Base-by-base conservation (phyloP, 2,329 filamentous ascomycete species). In the Fusarium sp. region DNA sequence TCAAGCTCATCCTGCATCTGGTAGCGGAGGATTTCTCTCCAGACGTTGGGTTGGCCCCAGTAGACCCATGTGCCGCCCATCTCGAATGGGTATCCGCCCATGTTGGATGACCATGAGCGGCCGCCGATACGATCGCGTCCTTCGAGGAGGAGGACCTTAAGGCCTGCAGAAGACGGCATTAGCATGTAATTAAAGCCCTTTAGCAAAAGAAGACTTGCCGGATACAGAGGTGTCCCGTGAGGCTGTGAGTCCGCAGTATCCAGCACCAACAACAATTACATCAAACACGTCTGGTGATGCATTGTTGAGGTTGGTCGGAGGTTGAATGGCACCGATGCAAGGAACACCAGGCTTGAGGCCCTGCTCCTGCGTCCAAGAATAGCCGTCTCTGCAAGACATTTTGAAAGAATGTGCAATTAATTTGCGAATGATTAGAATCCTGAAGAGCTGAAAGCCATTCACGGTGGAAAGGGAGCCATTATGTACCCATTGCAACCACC, bases 1-100 rank as follows among this genome's bases (percentile, higher is more conserved):
- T 84, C 81, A 4, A 86, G 73, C 1, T 84, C 80, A 22, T 82
- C 78, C 16, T 81, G 79, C 81, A 88, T 84, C 5, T 81, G 77
- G 66, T 88, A 88, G n/a, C 85, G 75, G 1, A 81, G 79, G 4
- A 88, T 83, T 62, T 88, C 86, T 5, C 84, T 79, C 81, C 82
- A 86, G 4, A 85, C 77, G 35, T 84, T 82, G 0, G 84, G 78
- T 58, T 86, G 84, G 2, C 79, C 79, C 85, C 85, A 86, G 62
- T 84, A 83, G 0, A 88, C 81, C 85, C 85, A 88, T 0, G 85
- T 87, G 0, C 87, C 87, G 0, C 86, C 86, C 82, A 88, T 84
- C 60, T 88, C 86, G 58, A 82, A 86, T 0, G 82, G 81, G 16
- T 86, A 84, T 0, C 84, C 85, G 0, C 78, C 80, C 9, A 86